Evolutionary conservation across 2,329 filamentous ascomycete species (phyloP), one percentile per base, ranked within the genome.

Genomic region (Trichoderma hamatum): DNA sequence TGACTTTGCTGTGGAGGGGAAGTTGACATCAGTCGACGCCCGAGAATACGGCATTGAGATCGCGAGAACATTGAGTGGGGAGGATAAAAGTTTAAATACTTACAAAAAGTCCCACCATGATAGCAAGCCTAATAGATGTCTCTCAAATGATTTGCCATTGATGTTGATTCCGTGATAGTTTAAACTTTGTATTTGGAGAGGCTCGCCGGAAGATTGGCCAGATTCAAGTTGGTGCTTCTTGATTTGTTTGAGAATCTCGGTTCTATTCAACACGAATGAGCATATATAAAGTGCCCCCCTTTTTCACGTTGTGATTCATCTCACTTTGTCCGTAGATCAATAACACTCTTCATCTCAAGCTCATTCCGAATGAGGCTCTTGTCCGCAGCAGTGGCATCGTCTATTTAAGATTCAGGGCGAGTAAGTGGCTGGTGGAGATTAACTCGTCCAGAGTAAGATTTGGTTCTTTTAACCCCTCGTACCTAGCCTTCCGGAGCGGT

Each of bases 321-420:
- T 70, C 84, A 92, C 88, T 90, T 88, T 71, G 93, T 92, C 68
- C 94, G 87, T 13, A 97, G 82, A 80, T 97, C 94, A 70, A 97
- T 86, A 51, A 97, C 86, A 2, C 89, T 92, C 72, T 84, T 87
- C 72, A 97, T 86, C 26, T 86, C 84, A 73, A 90, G 85, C 36
- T 88, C 84, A 9, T 88, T 79, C 11, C 82, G 79, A 13, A 97
- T 83, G 36, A 82, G 80, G 39, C 82, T 77, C 68, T 87, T 86
- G 79, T 97, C 94, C 43, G 82, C 76, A 24, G 83, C 75, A 0
- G 91, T 90, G 43, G 92, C 92, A 77, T 93, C 89, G 75, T 97
- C 93, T 85, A 69, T 21, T 49, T n/a, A 32, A 34, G 14, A 54
- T 54, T 28, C 6, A 43, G 14, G 19, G 26, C 10, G 9, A 60